Percentiles rank a stretch among this genome's conserved stretches.
phyloP scores from a whole-genome alignment of 352 stramenopile genomes.

The Phytophthora cryptogea region DNA sequence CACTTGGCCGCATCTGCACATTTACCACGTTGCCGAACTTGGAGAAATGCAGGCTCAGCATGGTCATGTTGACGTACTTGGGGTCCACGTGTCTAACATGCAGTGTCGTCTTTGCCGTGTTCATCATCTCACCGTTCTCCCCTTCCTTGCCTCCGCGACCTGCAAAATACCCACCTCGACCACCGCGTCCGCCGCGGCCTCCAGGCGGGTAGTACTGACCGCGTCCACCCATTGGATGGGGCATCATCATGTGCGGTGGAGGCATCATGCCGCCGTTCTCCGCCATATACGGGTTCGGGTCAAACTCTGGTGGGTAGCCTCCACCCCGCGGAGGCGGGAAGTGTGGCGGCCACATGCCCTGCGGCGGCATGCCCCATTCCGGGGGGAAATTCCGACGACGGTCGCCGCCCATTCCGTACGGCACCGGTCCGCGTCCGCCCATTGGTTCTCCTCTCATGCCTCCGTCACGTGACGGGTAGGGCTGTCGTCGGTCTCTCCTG shows the following conservation, averaged over 20 bases:
- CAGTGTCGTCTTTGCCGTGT: conserved; percentile 68
- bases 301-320: conserved; percentile 62
- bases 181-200: conserved; percentile 47
- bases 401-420: conserved; percentile 44
- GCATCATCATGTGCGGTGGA: conserved; percentile 74
- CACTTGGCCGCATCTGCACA: conserved; percentile 84
- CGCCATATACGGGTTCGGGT: conserved; percentile 67
- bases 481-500: conserved; percentile 41
- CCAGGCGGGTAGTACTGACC: conserved; percentile 49
- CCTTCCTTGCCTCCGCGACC: conserved; percentile 37
- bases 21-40: conserved; percentile 91
- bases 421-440: conserved; percentile 30
- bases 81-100: conserved; percentile 86
- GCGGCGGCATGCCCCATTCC: conserved; percentile 72
- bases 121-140: conserved; percentile 34
- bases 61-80: conserved; percentile 91
- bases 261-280: conserved; percentile 67
- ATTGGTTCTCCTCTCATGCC: conserved; percentile 33
- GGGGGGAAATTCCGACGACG: conserved; percentile 63
- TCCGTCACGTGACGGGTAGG: conserved; percentile 33
- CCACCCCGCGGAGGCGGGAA: conserved; percentile 44
- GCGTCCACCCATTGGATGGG: conserved; percentile 53
- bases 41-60: conserved; percentile 85
- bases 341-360: conserved; percentile 71
- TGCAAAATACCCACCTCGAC: conserved; percentile 40